Conservation (phyloP, 257 asterid species). For the Anisodus tanguticus region DNA sequence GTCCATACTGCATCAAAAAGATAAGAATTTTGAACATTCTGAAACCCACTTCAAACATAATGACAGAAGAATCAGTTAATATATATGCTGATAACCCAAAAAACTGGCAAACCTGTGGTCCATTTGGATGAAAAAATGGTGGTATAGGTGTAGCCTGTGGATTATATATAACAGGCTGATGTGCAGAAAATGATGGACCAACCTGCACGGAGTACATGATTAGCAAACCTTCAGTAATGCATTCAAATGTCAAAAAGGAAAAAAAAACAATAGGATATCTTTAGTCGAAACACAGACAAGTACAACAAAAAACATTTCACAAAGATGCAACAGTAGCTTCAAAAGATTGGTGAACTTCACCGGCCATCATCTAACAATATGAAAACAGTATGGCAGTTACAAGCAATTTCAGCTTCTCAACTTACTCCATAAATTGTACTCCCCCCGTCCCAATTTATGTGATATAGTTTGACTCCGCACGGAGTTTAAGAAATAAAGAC, state of each 20-base stretch:
- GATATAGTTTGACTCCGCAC: no score
- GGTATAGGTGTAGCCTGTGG: constrained; percentile 73
- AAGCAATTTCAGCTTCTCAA: constrained; percentile 1
- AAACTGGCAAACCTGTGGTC: constrained; percentile 76
- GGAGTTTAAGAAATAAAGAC: no score
- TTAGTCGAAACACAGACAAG: constrained; percentile 16
- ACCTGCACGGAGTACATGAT: constrained; percentile 51
- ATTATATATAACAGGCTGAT: constrained; percentile 77
- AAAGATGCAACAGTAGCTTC: not conserved
- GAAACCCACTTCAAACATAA: not conserved
- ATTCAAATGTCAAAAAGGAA: not conserved
- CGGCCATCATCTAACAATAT: not conserved
- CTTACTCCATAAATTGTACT: not conserved
- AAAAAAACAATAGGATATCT: not conserved
- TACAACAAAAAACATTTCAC: not conserved
- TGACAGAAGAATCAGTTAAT: not conserved
- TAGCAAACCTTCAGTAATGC: constrained; percentile 18
- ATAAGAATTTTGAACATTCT: constrained; percentile 3
- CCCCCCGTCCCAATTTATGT: no score
- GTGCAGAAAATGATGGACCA: constrained; percentile 68
- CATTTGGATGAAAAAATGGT: constrained; percentile 85
- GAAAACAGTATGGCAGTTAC: not conserved
- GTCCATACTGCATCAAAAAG: constrained; percentile 65
- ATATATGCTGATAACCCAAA: constrained; percentile 25
- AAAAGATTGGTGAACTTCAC: constrained; percentile 6